Evolutionary conservation across 2,329 filamentous ascomycete species (phyloP).

Genomic region (Amauroascus verrucosus): DNA sequence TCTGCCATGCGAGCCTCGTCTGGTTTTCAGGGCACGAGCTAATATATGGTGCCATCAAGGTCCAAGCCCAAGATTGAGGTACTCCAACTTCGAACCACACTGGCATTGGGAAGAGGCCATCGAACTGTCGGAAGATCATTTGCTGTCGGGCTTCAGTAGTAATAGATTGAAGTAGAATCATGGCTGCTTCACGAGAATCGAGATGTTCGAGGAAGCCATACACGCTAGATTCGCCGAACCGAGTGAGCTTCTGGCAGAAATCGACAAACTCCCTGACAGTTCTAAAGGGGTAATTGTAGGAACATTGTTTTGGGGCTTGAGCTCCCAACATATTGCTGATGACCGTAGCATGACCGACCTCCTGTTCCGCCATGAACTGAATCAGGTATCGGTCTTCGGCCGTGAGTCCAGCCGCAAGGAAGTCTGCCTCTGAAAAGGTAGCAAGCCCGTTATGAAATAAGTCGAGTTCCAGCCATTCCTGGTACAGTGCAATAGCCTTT

Average conservation of each 20-base stretch:
- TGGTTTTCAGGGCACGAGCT: slow-evolving; percentile 61
- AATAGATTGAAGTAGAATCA: slow-evolving; percentile 64
- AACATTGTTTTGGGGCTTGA: slow-evolving; percentile 61
- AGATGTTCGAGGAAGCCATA: slow-evolving; percentile 73
- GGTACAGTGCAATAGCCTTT: slow-evolving; percentile 59
- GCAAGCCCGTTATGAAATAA: slow-evolving; percentile 68
- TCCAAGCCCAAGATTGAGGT: slow-evolving; percentile 78
- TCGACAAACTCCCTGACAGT: slow-evolving; percentile 69
- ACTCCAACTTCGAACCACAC: slow-evolving; percentile 71
- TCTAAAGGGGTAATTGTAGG: slow-evolving; percentile 68
- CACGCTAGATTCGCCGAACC: slow-evolving; percentile 68
- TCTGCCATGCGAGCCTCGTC: slow-evolving; percentile 71
- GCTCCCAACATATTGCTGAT: slow-evolving; percentile 67
- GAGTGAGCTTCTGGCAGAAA: slow-evolving; percentile 73
- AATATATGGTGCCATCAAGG: slow-evolving; percentile 70
- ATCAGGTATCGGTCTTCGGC: slow-evolving; percentile 61
- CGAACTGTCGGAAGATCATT: slow-evolving; percentile 76
- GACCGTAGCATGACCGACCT: slow-evolving; percentile 66
- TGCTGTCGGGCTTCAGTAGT: slow-evolving; percentile 72
- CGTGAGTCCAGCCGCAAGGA: slow-evolving; percentile 55
- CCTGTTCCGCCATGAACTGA: slow-evolving; percentile 67
- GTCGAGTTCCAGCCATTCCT: slow-evolving; percentile 78
- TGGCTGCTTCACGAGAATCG: slow-evolving; percentile 62
- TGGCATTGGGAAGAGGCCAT: slow-evolving; percentile 69
- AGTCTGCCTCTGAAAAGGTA: slow-evolving; percentile 58